These are phyloP conservation scores for Jacaranda mimosifolia DNA, from an alignment of 257 asterid species.

Conservation along the genomic window DNA sequence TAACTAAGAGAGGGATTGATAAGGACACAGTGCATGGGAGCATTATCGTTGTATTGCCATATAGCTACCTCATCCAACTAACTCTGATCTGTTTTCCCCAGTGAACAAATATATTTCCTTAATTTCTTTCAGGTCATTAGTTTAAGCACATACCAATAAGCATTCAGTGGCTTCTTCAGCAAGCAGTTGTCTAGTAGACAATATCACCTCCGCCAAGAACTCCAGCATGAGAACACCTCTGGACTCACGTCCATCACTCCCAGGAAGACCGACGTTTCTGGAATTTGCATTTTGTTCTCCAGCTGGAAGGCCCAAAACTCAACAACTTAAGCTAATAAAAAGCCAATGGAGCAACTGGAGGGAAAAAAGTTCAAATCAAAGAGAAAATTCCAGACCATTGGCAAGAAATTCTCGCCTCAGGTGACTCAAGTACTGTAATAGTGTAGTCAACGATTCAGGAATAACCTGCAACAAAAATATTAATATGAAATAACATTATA, in stretches of 20 bases:
- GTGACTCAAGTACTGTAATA: slow-evolving; percentile 71
- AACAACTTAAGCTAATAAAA: background rate
- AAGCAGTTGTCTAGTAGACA: slow-evolving; percentile 67
- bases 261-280: slow-evolving; percentile 51
- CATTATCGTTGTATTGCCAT: slow-evolving; percentile 8
- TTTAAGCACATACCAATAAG: slow-evolving; percentile 72
- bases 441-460: slow-evolving; percentile 86
- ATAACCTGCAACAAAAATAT: slow-evolving; percentile 58
- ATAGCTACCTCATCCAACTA: background rate
- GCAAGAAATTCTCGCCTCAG: slow-evolving; percentile 76
- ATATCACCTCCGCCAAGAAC: slow-evolving; percentile 76
- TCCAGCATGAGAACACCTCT: slow-evolving; percentile 85
- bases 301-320: slow-evolving; percentile 46
- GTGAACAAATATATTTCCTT: background rate
- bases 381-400: slow-evolving; percentile 58
- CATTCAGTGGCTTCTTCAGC: slow-evolving; percentile 70
- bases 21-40: slow-evolving; percentile 14
- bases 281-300: slow-evolving; percentile 55
- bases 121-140: slow-evolving; percentile 27
- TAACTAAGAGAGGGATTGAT: background rate
- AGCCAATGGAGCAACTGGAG: background rate
- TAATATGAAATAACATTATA: slow-evolving; percentile 17
- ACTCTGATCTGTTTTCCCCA: slow-evolving; percentile 19
- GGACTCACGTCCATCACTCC: slow-evolving; percentile 52
- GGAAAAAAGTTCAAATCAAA: slow-evolving; percentile 26